Evolutionary conservation across 2,329 filamentous ascomycete species (phyloP), one percentile per base, ranked within the genome.

Genomic region (Emericellopsis cladophorae): DNA sequence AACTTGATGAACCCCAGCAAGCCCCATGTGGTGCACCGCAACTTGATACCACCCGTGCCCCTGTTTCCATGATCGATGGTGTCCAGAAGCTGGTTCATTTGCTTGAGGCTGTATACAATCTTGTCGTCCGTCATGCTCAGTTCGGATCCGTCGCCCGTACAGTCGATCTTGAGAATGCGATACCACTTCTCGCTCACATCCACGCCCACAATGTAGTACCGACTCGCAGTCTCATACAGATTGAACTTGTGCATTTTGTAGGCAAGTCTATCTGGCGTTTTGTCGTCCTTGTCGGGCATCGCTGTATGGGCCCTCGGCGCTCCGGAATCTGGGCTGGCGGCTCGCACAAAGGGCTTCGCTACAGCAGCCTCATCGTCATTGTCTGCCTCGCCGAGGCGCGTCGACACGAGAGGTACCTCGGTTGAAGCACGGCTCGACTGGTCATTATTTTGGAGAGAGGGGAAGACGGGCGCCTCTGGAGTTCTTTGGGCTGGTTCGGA

Each of bases 31-130:
- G 80, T 93, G 59, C 85, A 93, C 44, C 85, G 86, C 42, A 95
- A 70, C 58, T 84, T 92, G 62, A 98, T 74, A 1, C 92, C 92
- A 21, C 92, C 92, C 0, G 87, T 87, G 7, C 77, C 80, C 53
- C 85, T 89, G 59, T 96, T 98, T 0, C 92, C 92, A 56, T 96
- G 86, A 52, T 96, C 88, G 43, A 98, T 93, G 14, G 89, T 84
- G 57, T 92, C 87, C 37, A 98, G 67, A n/a, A 96, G 71, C 59
- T 92, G 81, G 52, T 84, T 88, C 78, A 95, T 93, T 60, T 96
- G 87, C 57, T 82, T 81, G 54, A 89, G 85, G 38, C 79, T 88
- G 61, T 98, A 98, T 5, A 95, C 76, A 50, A 90, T 94, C 54
- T 93, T 92, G 65, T 98, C 92, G 59, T 98, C 92, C 12, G 83